Evolutionary conservation across 805 yeast genomes (phyloP).

Genomic region (Alloascoidea hylecoeti): DNA sequence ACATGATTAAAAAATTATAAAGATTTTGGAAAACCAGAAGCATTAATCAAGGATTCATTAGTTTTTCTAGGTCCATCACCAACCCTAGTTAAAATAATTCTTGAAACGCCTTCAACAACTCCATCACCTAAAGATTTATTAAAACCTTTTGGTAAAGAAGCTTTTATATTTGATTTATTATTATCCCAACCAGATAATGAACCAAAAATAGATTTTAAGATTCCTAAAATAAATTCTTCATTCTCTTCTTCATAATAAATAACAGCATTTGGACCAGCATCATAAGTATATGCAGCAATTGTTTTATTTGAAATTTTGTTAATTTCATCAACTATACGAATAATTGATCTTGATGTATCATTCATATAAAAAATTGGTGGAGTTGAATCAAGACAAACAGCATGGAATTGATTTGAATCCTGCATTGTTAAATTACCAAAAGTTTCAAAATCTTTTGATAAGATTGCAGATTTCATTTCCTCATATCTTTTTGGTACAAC

Average conservation of each 20-base stretch:
- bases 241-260: constrained; percentile 72
- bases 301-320: constrained; percentile 48
- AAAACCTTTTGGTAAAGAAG: constrained; percentile 16
- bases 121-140: constrained; percentile 31
- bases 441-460: constrained; percentile 53
- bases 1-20: no score
- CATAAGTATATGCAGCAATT: constrained; percentile 93
- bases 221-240: constrained; percentile 60
- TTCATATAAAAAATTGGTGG: constrained; percentile 95
- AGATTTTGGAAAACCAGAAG: constrained; percentile 45
- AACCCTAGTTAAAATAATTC: constrained; percentile 71
- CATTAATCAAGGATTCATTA: constrained; percentile 39
- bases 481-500: constrained; percentile 83
- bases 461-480: constrained; percentile 70
- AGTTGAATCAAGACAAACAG: constrained; percentile 88
- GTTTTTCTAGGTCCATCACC: constrained; percentile 78
- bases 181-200: constrained; percentile 59
- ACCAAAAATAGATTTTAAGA: constrained; percentile 46
- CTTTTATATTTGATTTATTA: constrained; percentile 10
- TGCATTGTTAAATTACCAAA: constrained; percentile 91
- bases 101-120: constrained; percentile 59
- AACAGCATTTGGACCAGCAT: constrained; percentile 99
- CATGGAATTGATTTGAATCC: constrained; percentile 95
- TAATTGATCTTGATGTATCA: constrained; percentile 76
- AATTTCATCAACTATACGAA: constrained; percentile 64